Evolutionary conservation across 495 filamentous ascomycete species (phyloP).

Genomic region (Aspergillus panamensis): DNA sequence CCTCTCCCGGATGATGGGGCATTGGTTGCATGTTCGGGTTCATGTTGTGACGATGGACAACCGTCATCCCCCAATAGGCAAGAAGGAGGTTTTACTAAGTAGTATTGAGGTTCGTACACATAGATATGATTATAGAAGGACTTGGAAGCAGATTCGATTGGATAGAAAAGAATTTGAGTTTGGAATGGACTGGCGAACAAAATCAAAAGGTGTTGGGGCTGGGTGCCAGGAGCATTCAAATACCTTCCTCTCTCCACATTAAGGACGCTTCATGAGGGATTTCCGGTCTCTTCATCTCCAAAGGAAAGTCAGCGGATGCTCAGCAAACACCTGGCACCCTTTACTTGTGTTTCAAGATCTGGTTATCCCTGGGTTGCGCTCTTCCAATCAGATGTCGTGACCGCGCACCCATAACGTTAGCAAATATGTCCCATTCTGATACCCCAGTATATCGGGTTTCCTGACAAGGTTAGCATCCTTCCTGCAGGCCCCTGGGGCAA

Average conservation of each 20-base stretch:
- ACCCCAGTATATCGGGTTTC: slow-evolving; percentile 2
- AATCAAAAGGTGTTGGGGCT: background rate
- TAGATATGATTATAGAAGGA: background rate
- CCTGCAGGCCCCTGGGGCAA: slow-evolving; percentile 6
- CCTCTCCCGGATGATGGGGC: slow-evolving; percentile 14
- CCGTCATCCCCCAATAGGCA: slow-evolving; percentile 11
- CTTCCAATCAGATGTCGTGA: slow-evolving; percentile 10
- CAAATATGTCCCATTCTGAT: background rate
- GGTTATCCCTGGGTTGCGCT: slow-evolving; percentile 4
- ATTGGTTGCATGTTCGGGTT: slow-evolving; percentile 17
- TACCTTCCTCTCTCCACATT: background rate
- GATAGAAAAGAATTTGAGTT: background rate
- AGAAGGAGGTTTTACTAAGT: background rate
- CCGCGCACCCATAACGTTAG: background rate
- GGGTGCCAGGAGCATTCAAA: slow-evolving; percentile 9
- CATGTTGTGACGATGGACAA: slow-evolving; percentile 13
- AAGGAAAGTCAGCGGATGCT: slow-evolving; percentile 6
- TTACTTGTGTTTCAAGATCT: slow-evolving; percentile 9
- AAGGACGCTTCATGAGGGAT: slow-evolving; percentile 1
- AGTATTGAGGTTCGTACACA: background rate
- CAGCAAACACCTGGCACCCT: background rate
- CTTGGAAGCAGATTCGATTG: background rate
- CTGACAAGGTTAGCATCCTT: background rate
- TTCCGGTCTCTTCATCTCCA: slow-evolving; percentile 1
- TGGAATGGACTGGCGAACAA: background rate